Base-by-base conservation (phyloP, 208 protist species). In the Naegleria lovaniensis region DNA sequence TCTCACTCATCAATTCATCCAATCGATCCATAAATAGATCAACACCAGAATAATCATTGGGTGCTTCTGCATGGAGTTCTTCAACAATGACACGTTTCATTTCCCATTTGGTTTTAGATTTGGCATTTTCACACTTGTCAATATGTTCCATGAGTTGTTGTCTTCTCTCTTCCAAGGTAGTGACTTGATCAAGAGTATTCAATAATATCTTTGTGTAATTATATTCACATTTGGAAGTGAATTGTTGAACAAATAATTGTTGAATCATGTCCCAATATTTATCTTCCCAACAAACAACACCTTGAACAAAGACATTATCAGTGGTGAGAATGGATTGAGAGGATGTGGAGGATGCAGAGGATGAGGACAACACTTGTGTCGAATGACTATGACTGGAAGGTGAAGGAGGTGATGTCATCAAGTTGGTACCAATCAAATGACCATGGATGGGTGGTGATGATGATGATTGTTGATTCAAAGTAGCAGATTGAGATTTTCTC, bases 241-340 rank as follows among this genome's bases (percentile, higher is more conserved):
- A 67, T 67, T 67, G 55, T 67, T 67, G 55, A 67, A 67, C 55
- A 67, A 67, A 67, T 67, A 67, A 67, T 67, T 67, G 55, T 67
- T 67, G 55, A 67, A 67, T 67, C 55, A 67, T 67, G 22, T 67
- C 55, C 55, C 55, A 67, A 67, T 67, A 67, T 67, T 67, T 67
- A 67, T 67, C 55, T 67, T 67, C 55, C 55, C 55, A 67, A 67
- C 55, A 67, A 19, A 67, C 55, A 4, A 67, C 55, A 29, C 55
- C 55, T 29, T 67, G 55, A 67, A 67, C 55, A 67, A 67, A 67
- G 22, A 67, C 55, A 67, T 67, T 67, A 19, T 67, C 55, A 22
- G 55, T 67, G 22, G 19, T 29, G 11, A 67, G 55, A 67, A 67
- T 67, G 11, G 55, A 29, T 22, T 67, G 55, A 67, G 22, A 2